A percentile compares a stretch with the other conserved stretches of the same genome.
phyloP scores from a whole-genome alignment of 83 land plant genomes.

The Isoetes engelmannii region DNA sequence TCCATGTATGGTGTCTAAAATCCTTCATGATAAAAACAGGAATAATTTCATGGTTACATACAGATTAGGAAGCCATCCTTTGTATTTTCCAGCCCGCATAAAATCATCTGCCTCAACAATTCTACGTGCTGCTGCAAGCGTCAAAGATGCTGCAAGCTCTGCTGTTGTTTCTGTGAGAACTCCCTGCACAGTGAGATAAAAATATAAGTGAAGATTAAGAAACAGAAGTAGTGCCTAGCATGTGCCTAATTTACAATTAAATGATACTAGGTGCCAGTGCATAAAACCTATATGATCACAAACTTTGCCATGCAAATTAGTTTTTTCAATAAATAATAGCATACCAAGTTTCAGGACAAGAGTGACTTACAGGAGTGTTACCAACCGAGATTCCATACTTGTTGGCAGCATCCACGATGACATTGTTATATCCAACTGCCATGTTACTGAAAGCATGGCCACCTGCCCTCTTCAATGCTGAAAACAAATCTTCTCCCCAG shows the following conservation, averaged over 20 bases:
- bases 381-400: conserved; percentile 87
- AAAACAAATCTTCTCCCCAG: conserved; percentile 85
- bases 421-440: conserved; percentile 98
- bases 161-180: conserved; percentile 97
- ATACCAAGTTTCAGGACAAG: too few relatives aligned
- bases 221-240: too few relatives aligned
- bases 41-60: conserved; percentile 13
- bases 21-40: not conserved
- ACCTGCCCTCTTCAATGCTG: conserved; percentile 69
- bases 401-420: conserved; percentile 82
- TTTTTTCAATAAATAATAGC: too few relatives aligned
- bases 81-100: conserved; percentile 94
- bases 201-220: too few relatives aligned
- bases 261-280: too few relatives aligned
- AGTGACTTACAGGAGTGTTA: conserved; percentile 79
- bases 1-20: too few relatives aligned
- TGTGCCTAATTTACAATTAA: too few relatives aligned
- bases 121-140: conserved; percentile 82
- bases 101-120: conserved; percentile 93
- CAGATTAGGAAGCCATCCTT: conserved; percentile 96
- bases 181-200: conserved; percentile 39
- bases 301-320: too few relatives aligned
- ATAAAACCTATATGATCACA: too few relatives aligned
- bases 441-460: conserved; percentile 94
- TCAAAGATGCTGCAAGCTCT: conserved; percentile 87